phyloP scores from a whole-genome alignment of 1,139 yeast species.

The Saccharomycopsis hybrid region DNA sequence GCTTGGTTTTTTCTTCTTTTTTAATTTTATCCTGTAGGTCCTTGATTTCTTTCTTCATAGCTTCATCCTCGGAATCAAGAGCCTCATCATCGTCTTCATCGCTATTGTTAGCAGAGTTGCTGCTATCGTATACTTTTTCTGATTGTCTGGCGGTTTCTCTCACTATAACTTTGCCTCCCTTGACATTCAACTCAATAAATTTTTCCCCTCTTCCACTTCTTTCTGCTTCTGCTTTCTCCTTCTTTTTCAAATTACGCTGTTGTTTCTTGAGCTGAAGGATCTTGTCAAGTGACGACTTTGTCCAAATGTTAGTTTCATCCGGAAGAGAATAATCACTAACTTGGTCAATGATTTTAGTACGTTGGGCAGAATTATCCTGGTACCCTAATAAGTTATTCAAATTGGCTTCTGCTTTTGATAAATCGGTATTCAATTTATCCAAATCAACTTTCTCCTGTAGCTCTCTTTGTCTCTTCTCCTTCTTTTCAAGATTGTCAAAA shows the following conservation, averaged over 20 bases:
- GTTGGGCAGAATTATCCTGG: conserved; percentile 81
- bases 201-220: conserved; percentile 68
- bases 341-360: conserved; percentile 88
- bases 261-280: conserved; percentile 78
- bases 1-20: conserved; percentile 28
- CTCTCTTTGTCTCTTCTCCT: conserved; percentile 26
- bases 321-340: conserved; percentile 81
- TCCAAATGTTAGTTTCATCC: conserved; percentile 63
- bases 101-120: conserved; percentile 20
- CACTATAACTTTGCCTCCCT: conserved; percentile 68
- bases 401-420: conserved; percentile 62
- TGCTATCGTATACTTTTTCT: conserved; percentile 6
- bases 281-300: conserved; percentile 71
- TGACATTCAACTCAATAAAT: conserved; percentile 70
- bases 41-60: conserved; percentile 27
- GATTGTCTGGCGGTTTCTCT: conserved; percentile 27
- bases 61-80: conserved; percentile 21
- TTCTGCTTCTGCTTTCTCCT: conserved; percentile 50
- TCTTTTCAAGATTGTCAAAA: conserved; percentile 44
- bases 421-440: conserved; percentile 34
- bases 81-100: conserved; percentile 22
- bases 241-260: conserved; percentile 62
- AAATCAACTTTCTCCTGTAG: too few species aligned
- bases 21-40: conserved; percentile 32
- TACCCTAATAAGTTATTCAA: conserved; percentile 67